Evolutionary conservation across 257 asterid species (phyloP).

Genomic region (Leonotis leonurus): DNA sequence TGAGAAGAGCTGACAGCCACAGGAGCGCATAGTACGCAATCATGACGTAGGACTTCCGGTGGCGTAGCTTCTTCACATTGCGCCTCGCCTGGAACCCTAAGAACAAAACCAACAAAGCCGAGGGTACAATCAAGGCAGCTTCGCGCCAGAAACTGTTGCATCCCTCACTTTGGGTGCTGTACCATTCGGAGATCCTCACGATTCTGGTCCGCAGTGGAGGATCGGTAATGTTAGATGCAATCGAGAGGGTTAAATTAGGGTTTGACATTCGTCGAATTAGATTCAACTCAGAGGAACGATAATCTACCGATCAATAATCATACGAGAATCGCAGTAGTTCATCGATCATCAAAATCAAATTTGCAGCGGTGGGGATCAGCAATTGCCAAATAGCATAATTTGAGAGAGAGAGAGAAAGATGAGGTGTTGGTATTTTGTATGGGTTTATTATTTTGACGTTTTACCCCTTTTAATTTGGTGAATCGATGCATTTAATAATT

Average conservation of each 20-base stretch:
- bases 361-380: slow-evolving; percentile 12
- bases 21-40: slow-evolving; percentile 74
- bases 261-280: slow-evolving; percentile 30
- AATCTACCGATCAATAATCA: slow-evolving; percentile 4
- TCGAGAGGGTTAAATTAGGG: slow-evolving; percentile 34
- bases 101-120: slow-evolving; percentile 64
- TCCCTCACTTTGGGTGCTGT: slow-evolving; percentile 26
- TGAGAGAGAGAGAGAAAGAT: slow-evolving; percentile 1
- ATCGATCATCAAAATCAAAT: slow-evolving; percentile 3
- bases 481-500: neutral
- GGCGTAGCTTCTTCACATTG: slow-evolving; percentile 66
- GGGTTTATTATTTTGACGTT: slow-evolving; percentile 10
- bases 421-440: neutral
- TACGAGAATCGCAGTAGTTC: neutral
- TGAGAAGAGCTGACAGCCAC: slow-evolving; percentile 70
- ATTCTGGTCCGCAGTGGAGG: slow-evolving; percentile 19
- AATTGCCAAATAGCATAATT: neutral
- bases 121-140: slow-evolving; percentile 64
- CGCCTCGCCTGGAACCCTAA: slow-evolving; percentile 70
- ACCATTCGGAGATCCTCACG: slow-evolving; percentile 25
- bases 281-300: neutral
- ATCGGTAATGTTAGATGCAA: slow-evolving; percentile 29
- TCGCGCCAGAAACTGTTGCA: slow-evolving; percentile 78
- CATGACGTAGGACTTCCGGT: slow-evolving; percentile 68
- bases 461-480: neutral